Evolutionary conservation across 331 rosid species (phyloP).

Genomic region (Acacia pycnantha): DNA sequence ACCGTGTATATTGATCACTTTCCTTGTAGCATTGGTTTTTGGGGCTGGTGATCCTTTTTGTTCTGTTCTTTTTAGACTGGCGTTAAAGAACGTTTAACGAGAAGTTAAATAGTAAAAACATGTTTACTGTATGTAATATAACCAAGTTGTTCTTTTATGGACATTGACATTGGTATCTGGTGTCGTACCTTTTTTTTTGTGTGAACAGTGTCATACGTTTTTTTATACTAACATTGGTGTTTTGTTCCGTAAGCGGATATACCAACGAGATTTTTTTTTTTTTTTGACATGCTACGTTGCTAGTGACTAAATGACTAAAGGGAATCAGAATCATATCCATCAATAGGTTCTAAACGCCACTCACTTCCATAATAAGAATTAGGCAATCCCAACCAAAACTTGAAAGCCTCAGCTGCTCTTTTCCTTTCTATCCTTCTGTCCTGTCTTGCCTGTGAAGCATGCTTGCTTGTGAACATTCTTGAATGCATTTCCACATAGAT

Average conservation of each 20-base stretch:
- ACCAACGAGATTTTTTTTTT: background rate
- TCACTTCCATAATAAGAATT: constrained; percentile 95
- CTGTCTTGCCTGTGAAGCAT: constrained; percentile 93
- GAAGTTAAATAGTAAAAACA: background rate
- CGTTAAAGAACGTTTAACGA: background rate
- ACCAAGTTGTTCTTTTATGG: background rate
- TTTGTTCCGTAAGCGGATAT: background rate
- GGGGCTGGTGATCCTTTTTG: background rate
- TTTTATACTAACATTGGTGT: constrained; percentile 6
- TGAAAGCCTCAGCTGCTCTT: constrained; percentile 97
- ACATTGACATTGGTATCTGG: background rate
- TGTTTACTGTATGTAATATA: background rate
- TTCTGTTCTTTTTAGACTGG: background rate
- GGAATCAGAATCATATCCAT: constrained; percentile 52
- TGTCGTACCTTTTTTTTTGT: background rate
- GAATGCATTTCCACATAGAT: constrained; percentile 99
- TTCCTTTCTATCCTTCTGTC: constrained; percentile 86
- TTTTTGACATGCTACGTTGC: background rate
- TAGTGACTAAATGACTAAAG: constrained; percentile 30
- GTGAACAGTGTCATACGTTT: background rate
- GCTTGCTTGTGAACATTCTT: constrained; percentile 95
- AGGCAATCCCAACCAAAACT: constrained; percentile 96
- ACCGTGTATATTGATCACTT: background rate
- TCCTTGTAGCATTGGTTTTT: background rate
- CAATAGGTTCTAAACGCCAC: constrained; percentile 79